Evolutionary conservation across 768 basidiomycete genomes (phyloP).

Genomic region (Hebeloma cylindrosporum): DNA sequence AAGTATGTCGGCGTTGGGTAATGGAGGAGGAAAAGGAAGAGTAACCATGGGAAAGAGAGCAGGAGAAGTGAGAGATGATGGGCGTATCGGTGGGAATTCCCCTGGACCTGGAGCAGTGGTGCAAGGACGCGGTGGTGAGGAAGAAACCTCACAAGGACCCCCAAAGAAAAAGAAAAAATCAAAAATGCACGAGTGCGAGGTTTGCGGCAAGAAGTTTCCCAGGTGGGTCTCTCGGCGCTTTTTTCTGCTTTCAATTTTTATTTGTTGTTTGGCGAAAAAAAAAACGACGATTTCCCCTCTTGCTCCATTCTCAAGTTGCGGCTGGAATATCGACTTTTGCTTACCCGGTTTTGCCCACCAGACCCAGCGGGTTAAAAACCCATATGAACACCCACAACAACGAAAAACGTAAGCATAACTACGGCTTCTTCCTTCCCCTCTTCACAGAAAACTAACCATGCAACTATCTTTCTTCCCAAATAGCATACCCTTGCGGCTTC

Average conservation of each 20-base stretch:
- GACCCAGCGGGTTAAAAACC: conserved; percentile 55
- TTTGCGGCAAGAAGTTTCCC: conserved; percentile 54
- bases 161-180: conserved; percentile 46
- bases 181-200: conserved; percentile 54
- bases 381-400: conserved; percentile 62
- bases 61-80: too few species aligned
- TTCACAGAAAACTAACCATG: conserved; percentile 1
- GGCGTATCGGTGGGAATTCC: too few species aligned
- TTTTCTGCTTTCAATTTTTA: background rate
- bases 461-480: background rate
- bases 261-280: background rate
- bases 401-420: conserved; percentile 47
- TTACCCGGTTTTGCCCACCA: conserved; percentile 17
- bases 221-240: conserved; percentile 29
- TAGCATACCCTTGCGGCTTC: conserved; percentile 56
- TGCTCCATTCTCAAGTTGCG: too few species aligned
- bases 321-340: too few species aligned
- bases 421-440: background rate
- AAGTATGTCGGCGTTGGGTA: too few species aligned
- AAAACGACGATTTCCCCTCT: too few species aligned
- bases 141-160: too few species aligned
- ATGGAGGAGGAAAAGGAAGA: too few species aligned
- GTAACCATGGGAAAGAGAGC: too few species aligned
- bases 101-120: too few species aligned
- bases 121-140: too few species aligned